Evolutionary conservation across 306 rosid species (phyloP).

Genomic region (Trifolium fragiferum): DNA sequence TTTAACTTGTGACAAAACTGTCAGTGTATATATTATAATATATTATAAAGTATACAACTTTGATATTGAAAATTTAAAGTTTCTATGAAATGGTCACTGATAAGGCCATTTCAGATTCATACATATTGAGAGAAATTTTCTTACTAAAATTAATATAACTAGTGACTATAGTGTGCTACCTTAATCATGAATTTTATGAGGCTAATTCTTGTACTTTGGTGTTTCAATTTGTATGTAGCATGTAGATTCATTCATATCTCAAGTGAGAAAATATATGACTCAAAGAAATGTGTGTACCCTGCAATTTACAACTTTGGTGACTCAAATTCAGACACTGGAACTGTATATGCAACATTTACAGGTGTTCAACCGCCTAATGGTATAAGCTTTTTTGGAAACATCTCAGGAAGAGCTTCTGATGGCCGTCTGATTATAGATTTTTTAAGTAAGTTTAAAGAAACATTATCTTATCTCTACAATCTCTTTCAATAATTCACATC

Average conservation of each 20-base stretch:
- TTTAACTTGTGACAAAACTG: background rate
- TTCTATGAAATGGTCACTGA: background rate
- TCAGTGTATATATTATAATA: background rate
- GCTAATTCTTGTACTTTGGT: slow-evolving; percentile 20
- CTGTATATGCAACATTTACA: slow-evolving; percentile 58
- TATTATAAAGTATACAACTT: background rate
- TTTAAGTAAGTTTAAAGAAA: slow-evolving; percentile 48
- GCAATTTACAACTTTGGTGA: slow-evolving; percentile 89
- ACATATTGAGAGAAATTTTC: background rate
- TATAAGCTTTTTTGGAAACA: slow-evolving; percentile 69
- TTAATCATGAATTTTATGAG: background rate
- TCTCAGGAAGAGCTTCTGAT: slow-evolving; percentile 52
- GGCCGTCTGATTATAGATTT: slow-evolving; percentile 85
- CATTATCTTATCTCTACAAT: background rate
- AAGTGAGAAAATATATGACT: background rate
- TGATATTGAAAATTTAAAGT: background rate
- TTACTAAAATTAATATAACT: background rate
- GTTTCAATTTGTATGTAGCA: slow-evolving; percentile 30
- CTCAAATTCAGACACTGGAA: slow-evolving; percentile 93
- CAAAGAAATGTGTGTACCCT: slow-evolving; percentile 54
- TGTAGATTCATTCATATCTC: slow-evolving; percentile 14
- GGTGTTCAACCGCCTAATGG: slow-evolving; percentile 63
- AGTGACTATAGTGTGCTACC: background rate
- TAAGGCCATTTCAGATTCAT: background rate
- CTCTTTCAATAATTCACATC: background rate